Percentiles rank a stretch among this genome's conserved stretches.
Conservation (phyloP, 148 eudicot species). For the Rhododendron mucronatum region DNA sequence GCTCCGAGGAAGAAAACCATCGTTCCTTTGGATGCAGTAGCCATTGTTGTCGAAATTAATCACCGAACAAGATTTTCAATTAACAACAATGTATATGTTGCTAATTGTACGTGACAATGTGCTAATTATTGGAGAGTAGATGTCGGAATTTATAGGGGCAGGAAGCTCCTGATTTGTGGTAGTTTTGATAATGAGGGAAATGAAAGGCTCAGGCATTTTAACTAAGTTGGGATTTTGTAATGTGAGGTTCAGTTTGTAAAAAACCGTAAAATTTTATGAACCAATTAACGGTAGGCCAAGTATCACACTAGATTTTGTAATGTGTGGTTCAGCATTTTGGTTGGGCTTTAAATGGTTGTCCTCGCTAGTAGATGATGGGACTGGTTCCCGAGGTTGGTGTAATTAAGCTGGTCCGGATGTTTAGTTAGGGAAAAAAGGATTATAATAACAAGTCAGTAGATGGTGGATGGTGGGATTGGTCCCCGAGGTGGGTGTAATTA, state of each 20-base stretch:
- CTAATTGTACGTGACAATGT: neutral
- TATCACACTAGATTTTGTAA: neutral
- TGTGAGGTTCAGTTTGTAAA: neutral
- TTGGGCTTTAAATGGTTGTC: no score
- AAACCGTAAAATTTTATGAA: neutral
- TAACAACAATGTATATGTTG: neutral
- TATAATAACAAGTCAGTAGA: no score
- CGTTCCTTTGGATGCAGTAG: neutral
- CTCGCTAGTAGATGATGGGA: no score
- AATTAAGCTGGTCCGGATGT: no score
- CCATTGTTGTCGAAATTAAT: neutral
- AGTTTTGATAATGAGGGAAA: neutral
- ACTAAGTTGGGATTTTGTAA: neutral
- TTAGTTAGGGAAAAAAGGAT: no score
- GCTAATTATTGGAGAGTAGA: neutral
- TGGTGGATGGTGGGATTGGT: no score
- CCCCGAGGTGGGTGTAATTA: no score
- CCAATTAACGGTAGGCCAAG: neutral
- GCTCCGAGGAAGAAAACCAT: slow-evolving; percentile 2
- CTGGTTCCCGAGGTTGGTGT: no score
- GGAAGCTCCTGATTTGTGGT: neutral
- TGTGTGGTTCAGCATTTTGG: no score
- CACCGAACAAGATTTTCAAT: neutral
- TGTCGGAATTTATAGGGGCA: neutral
- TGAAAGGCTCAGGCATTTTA: neutral